Evolutionary conservation across 2,329 filamentous ascomycete species (phyloP).

Genomic region (Aspergillus udagawae): DNA sequence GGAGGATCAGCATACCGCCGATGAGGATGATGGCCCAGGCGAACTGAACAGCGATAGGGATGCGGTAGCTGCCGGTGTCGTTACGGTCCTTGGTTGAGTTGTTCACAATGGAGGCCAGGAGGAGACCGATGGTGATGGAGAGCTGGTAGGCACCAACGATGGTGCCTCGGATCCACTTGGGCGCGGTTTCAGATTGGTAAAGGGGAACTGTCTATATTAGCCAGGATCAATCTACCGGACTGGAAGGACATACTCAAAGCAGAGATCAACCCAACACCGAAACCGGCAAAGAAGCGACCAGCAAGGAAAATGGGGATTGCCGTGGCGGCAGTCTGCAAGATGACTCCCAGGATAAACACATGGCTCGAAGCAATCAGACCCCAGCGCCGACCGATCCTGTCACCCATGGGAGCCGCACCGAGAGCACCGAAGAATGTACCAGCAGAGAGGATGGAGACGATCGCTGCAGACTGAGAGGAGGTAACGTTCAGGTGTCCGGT

Average conservation of each 20-base stretch:
- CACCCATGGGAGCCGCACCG: constrained; percentile 57
- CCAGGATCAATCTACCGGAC: no score
- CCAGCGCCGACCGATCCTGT: background rate
- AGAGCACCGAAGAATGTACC: constrained; percentile 72
- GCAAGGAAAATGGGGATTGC: constrained; percentile 40
- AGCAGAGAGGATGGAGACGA: constrained; percentile 69
- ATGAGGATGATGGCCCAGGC: constrained; percentile 73
- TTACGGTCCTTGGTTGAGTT: constrained; percentile 62
- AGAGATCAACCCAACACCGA: constrained; percentile 72
- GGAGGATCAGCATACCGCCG: constrained; percentile 67
- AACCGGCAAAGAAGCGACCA: constrained; percentile 46
- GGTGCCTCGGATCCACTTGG: constrained; percentile 69
- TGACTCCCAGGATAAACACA: constrained; percentile 37
- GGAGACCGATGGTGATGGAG: constrained; percentile 71
- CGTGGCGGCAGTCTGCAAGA: constrained; percentile 30
- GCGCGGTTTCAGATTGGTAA: constrained; percentile 77
- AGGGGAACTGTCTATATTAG: constrained; percentile 37
- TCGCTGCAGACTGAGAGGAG: constrained; percentile 54
- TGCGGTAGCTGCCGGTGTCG: constrained; percentile 67
- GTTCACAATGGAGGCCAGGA: constrained; percentile 68
- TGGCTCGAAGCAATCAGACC: constrained; percentile 33
- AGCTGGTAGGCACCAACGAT: constrained; percentile 77
- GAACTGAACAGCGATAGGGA: constrained; percentile 76
- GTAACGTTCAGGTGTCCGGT: constrained; percentile 43
- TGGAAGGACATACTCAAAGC: constrained; percentile 60